Evolutionary conservation across 2,329 filamentous ascomycete species (phyloP).

Genomic region (Zasmidium citrigriseum): DNA sequence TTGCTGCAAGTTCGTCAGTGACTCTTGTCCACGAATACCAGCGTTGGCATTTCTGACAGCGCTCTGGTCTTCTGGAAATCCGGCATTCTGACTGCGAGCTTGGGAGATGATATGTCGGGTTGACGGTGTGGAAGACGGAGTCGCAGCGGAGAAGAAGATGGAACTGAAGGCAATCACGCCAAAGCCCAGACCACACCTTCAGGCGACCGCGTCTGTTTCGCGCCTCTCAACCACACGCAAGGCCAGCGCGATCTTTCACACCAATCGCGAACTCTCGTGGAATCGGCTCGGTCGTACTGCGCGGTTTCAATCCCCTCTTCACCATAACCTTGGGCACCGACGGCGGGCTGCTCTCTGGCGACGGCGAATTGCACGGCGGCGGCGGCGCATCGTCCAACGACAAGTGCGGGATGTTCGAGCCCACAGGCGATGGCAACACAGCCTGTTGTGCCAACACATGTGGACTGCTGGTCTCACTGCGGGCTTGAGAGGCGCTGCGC

Average conservation of each 20-base stretch:
- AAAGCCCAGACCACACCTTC: not conserved
- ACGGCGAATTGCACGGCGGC: conserved; percentile 24
- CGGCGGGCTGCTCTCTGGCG: conserved; percentile 2
- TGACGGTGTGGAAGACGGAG: no score
- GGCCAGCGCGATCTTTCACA: not conserved
- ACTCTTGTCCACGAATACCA: not conserved
- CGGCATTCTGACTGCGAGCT: not conserved
- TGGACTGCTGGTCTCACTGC: conserved; percentile 16
- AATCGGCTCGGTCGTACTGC: conserved; percentile 22
- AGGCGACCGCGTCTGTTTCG: not conserved
- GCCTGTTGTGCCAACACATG: conserved; percentile 4
- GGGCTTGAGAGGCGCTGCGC: conserved; percentile 9
- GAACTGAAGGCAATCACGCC: not conserved
- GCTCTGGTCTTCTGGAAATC: not conserved
- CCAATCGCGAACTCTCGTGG: conserved; percentile 16
- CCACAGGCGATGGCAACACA: conserved; percentile 15
- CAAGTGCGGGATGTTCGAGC: conserved; percentile 15
- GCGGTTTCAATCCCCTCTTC: conserved; percentile 6
- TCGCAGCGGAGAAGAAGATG: no score
- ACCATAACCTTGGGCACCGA: not conserved
- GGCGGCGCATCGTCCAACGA: conserved; percentile 22
- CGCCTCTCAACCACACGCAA: conserved; percentile 12
- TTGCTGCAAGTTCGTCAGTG: conserved; percentile 2
- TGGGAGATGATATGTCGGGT: not conserved
- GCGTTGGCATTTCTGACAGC: not conserved